Base-by-base conservation (phyloP, 176 grass and related monocot species). In the Bonia amplexicaulis region DNA sequence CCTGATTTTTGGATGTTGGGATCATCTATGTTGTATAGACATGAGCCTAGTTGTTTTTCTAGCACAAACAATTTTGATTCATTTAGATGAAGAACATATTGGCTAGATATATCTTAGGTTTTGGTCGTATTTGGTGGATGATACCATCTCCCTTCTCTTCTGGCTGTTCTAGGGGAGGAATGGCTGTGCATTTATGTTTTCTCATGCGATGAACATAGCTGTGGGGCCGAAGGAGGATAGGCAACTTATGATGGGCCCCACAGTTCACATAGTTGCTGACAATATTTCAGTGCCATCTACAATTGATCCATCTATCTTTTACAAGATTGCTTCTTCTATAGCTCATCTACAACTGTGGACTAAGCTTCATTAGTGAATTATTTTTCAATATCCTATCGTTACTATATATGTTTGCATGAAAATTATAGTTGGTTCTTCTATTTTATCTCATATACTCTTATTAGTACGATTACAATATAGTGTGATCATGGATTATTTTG, bases 201-300 rank as follows among this genome's bases (percentile, higher is more conserved):
- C 90, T n/a, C 92, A 94, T 82, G 92, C 92, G 7, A 92, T 94
- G 90, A 94, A 94, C 73, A 82, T 92, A 85, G 41, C 52, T 48
- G 46, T 90, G 48, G 92, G 92, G 78, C 44, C 77, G 22, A 92
- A 92, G 85, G 92, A 92, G 84, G 89, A 94, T 67, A 83, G 92
- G 79, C 87, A 92, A 0, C 89, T 92, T 7, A 80, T 86, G 89
- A 92, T 85, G 5, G 92, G 92, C 40, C 87, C n/a, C n/a, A n/a
- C n/a, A n/a, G n/a, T 90, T 20, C 92, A 94, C 66, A 92, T 85
- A 0, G 90, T 94, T 54, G 87, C 90, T 79, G 92, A 94, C 61
- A 90, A 33, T 33, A 33, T 33, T 33, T 2, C 2, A 33, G 2
- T 33, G 31, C 31, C 31, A 33, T 33, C 31, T 33, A 33, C 31